Evolutionary conservation across 2,329 filamentous ascomycete genomes (phyloP), one percentile per base, ranked within the genome.

Genomic region (Pseudofabraea citricarpa): DNA sequence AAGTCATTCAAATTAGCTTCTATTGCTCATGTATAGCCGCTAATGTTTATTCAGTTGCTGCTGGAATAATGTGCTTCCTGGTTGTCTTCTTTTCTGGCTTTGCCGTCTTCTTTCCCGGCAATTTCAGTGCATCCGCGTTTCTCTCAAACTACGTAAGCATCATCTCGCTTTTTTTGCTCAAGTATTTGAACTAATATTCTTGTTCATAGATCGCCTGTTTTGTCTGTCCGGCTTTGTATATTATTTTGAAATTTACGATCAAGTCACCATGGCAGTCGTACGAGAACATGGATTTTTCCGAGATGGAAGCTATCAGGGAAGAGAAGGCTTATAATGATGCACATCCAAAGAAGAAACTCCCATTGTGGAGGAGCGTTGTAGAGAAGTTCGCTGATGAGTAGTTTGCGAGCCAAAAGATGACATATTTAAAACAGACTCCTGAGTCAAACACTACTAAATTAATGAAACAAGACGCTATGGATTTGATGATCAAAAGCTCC

Each of bases 81-180:
- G 77, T 85, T 47, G 69, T 79, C 36, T 46, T 85, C 21, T 84
- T 81, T 1, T 79, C 78, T 56, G 82, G 81, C 5, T 85, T 85
- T 63, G 76, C 77, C n/a, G 73, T 74, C 10, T 84, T 83, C 56
- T 79, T 85, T 9, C 32, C 53, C 7, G 46, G 46, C 9, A 43
- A 51, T 23, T 57, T 41, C 20, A n/a, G 26, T n/a, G 39, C 39
- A 10, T 41, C 39, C 7, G 39, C 24, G 4, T 41, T 41, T 20
- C 20, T 41, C 7, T 24, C 24, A 19, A 31, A 22, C 20, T 41
- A 41, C 8, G 27, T 31, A 31, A 31, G 27, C 16, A 12, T 31
- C 10, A 2, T 7, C 9, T 31, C 6, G 5, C 16, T 10, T 31
- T n/a, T 12, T 2, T 31, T 31, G 27, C 27, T 12, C 9, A 9